Percentiles rank a stretch among this genome's conserved stretches.
These are phyloP conservation scores for Voacanga thouarsii DNA, from an alignment of 257 asterid species.

Conservation along the genomic window DNA sequence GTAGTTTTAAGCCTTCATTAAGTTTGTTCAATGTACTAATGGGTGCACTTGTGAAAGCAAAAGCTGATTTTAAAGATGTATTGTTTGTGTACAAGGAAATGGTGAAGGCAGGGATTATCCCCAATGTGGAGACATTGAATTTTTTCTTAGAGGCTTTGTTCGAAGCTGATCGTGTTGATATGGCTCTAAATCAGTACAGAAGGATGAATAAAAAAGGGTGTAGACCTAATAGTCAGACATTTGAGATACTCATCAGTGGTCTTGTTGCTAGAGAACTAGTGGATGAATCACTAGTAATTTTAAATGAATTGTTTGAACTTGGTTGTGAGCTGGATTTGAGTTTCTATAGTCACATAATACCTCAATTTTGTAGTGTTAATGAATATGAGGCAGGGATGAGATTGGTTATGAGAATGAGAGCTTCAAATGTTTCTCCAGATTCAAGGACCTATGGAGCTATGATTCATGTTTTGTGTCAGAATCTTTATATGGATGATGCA, in stretches of 20 bases:
- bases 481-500: constrained; percentile 64
- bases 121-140: constrained; percentile 63
- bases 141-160: constrained; percentile 67
- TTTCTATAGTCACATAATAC: constrained; percentile 48
- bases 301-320: constrained; percentile 53
- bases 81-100: constrained; percentile 82
- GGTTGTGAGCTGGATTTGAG: constrained; percentile 45
- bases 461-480: constrained; percentile 56
- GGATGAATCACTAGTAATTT: constrained; percentile 47
- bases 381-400: constrained; percentile 44
- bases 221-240: constrained; percentile 61
- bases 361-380: constrained; percentile 46
- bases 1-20: constrained; percentile 49
- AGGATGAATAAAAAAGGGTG: constrained; percentile 76
- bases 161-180: constrained; percentile 56
- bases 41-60: constrained; percentile 55
- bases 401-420: constrained; percentile 56
- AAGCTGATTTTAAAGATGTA: constrained; percentile 65
- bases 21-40: constrained; percentile 46
- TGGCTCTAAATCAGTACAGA: constrained; percentile 63
- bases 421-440: constrained; percentile 41
- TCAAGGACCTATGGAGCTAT: constrained; percentile 43
- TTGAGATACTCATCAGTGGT: constrained; percentile 56
- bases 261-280: constrained; percentile 51
- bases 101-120: constrained; percentile 67